A percentile compares a stretch with the other conserved stretches of the same genome.
These are phyloP conservation scores for Phytophthora sp. DNA, from an alignment of 352 stramenopile genomes.

Conservation along the genomic window DNA sequence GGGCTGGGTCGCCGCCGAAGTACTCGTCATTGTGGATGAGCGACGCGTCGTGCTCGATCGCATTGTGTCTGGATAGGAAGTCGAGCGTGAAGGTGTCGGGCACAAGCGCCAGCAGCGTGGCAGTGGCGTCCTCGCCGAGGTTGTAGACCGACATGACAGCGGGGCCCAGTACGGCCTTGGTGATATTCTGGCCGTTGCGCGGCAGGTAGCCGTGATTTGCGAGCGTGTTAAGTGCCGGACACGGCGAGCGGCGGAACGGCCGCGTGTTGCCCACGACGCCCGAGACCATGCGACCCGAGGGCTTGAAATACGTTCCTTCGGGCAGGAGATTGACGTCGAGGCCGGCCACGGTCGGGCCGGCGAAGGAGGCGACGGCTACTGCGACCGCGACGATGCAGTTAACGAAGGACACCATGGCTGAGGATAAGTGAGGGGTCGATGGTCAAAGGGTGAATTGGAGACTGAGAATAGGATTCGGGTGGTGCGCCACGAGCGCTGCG, in stretches of 20 bases:
- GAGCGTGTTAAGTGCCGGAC: constrained; percentile 57
- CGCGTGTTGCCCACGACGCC: constrained; percentile 30
- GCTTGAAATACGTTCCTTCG: constrained; percentile 48
- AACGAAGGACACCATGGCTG: constrained; percentile 40
- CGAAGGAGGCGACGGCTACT: constrained; percentile 3
- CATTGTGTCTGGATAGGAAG: constrained; percentile 45
- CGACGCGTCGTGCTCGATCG: constrained; percentile 44
- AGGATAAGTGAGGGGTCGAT: neutral
- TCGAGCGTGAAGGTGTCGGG: constrained; percentile 38
- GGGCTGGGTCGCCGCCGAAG: constrained; percentile 39
- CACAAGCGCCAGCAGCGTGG: constrained; percentile 35
- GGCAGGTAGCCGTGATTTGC: constrained; percentile 65
- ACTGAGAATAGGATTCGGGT: constrained; percentile 25
- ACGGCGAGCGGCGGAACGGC: constrained; percentile 49
- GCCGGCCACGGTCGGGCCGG: constrained; percentile 3
- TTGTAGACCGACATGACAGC: constrained; percentile 43
- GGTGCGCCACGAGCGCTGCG: neutral
- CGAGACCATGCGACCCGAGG: constrained; percentile 32
- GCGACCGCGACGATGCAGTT: constrained; percentile 17
- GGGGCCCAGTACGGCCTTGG: constrained; percentile 28
- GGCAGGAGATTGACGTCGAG: constrained; percentile 33
- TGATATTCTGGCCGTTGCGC: constrained; percentile 55
- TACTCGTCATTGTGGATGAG: constrained; percentile 60
- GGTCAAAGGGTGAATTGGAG: constrained; percentile 26
- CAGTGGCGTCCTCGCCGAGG: constrained; percentile 28